Percentiles rank a stretch among this genome's conserved stretches.
phyloP scores from a whole-genome alignment of 768 basidiomycete species.

The Podaxis pistillaris region DNA sequence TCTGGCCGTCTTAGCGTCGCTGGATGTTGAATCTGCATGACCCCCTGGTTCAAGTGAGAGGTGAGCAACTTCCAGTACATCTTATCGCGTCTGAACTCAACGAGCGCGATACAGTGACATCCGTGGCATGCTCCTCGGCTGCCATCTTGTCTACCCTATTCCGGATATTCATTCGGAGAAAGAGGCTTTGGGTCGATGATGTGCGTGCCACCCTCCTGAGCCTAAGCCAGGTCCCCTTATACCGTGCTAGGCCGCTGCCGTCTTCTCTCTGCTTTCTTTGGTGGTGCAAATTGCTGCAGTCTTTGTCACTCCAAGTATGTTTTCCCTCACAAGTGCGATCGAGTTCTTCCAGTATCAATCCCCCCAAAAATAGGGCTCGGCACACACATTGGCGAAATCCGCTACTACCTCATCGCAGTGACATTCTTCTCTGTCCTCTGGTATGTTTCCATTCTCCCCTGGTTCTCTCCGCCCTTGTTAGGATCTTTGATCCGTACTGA shows the following conservation, averaged over 20 bases:
- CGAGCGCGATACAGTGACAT: conserved; percentile 24
- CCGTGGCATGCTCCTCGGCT: conserved; percentile 30
- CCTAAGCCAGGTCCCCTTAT: not conserved
- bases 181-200: conserved; percentile 36
- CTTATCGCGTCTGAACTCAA: not conserved
- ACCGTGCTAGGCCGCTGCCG: conserved; percentile 26
- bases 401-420: conserved; percentile 34
- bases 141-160: conserved; percentile 30
- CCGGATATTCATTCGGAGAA: conserved; percentile 31
- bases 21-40: conserved; percentile 10
- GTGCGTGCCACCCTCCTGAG: conserved; percentile 18
- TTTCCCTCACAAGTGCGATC: not conserved
- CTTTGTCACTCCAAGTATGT: conserved; percentile 27
- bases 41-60: conserved; percentile 12
- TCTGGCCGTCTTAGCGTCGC: not conserved
- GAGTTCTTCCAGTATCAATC: not conserved
- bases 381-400: conserved; percentile 20
- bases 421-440: conserved; percentile 40
- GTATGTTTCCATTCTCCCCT: conserved; percentile 20
- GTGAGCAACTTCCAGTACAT: not conserved
- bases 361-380: conserved; percentile 2
- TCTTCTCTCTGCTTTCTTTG: conserved; percentile 27
- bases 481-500: not conserved
- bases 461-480: not conserved
- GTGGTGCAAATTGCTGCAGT: conserved; percentile 26